Percentiles rank a stretch among this genome's conserved stretches.
phyloP scores from a whole-genome alignment of 2,329 filamentous ascomycete genomes.

The Samsoniella hepiali region DNA sequence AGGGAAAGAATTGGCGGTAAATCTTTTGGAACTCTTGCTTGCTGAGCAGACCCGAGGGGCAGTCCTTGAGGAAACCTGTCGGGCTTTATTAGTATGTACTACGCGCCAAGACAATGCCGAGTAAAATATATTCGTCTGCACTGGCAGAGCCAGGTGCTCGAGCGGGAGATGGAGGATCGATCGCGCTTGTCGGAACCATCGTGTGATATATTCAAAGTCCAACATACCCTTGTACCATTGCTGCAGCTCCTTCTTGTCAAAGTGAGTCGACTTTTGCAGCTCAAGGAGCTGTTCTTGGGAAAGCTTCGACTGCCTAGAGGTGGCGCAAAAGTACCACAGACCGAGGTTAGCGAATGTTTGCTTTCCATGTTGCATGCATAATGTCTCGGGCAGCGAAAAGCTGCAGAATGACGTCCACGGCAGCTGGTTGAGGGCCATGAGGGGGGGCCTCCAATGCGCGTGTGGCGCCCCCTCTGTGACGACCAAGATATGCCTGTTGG shows the following conservation, averaged over 20 bases:
- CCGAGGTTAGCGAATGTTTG: slow-evolving; percentile 5
- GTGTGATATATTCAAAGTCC: neutral
- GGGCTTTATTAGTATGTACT: neutral
- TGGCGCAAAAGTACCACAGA: slow-evolving; percentile 21
- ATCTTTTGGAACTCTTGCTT: slow-evolving; percentile 99
- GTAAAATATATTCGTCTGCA: too few species aligned
- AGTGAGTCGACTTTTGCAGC: slow-evolving; percentile 94
- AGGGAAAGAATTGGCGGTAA: slow-evolving; percentile 98
- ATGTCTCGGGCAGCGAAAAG: neutral
- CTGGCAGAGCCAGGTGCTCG: too few species aligned
- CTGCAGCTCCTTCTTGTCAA: slow-evolving; percentile 99
- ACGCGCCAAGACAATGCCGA: too few species aligned
- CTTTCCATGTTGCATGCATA: neutral
- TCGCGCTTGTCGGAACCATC: neutral
- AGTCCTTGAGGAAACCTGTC: slow-evolving; percentile 94
- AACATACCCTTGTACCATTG: slow-evolving; percentile 98
- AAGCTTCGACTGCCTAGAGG: slow-evolving; percentile 88
- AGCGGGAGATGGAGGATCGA: neutral
- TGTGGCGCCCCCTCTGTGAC: neutral
- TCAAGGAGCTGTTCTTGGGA: slow-evolving; percentile 93
- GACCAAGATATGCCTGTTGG: neutral
- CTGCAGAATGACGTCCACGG: neutral
- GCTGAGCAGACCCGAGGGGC: slow-evolving; percentile 91
- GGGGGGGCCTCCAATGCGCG: neutral
- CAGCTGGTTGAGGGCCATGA: neutral